Percentiles rank a stretch among this genome's conserved stretches.
These are phyloP conservation scores for Ilex paraguariensis DNA, from an alignment of 305 asterid genomes.

Conservation along the genomic window DNA sequence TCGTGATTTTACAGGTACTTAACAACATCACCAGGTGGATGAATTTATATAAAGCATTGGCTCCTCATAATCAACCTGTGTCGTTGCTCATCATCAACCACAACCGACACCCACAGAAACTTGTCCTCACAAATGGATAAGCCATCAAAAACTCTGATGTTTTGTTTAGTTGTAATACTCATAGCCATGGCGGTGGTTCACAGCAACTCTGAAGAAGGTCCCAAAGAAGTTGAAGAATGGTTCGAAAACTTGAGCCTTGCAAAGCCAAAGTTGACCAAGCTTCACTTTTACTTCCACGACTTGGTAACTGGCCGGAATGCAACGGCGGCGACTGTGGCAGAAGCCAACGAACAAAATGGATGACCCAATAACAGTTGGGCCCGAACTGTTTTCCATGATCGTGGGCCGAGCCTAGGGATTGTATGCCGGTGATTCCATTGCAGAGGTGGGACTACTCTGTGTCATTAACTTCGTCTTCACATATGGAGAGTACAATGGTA, in stretches of 20 bases:
- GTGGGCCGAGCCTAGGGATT: slow-evolving; percentile 25
- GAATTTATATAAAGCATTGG: too few relatives aligned
- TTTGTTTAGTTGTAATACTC: neutral
- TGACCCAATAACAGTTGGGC: slow-evolving; percentile 19
- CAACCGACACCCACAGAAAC: too few relatives aligned
- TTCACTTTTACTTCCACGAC: slow-evolving; percentile 32
- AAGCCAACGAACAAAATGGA: slow-evolving; percentile 10
- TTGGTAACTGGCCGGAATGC: slow-evolving; percentile 6
- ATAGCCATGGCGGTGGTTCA: neutral
- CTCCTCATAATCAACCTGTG: too few relatives aligned
- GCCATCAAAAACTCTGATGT: too few relatives aligned
- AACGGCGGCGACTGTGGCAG: slow-evolving; percentile 11
- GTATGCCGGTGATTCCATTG: slow-evolving; percentile 4
- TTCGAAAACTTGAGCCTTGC: slow-evolving; percentile 14
- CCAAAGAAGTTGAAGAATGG: slow-evolving; percentile 24
- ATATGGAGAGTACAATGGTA: slow-evolving; percentile 17
- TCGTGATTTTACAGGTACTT: too few relatives aligned
- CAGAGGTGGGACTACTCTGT: slow-evolving; percentile 12
- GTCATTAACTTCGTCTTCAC: slow-evolving; percentile 21
- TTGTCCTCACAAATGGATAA: too few relatives aligned
- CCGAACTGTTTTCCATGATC: slow-evolving; percentile 14
- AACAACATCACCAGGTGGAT: too few relatives aligned
- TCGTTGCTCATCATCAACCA: too few relatives aligned
- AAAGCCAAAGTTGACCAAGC: slow-evolving; percentile 21
- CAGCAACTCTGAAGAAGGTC: slow-evolving; percentile 8